Percentiles rank a stretch among this genome's conserved stretches.
Evolutionary conservation across 2,329 filamentous ascomycete genomes (phyloP).

Genomic region (Colletotrichum shisoi): DNA sequence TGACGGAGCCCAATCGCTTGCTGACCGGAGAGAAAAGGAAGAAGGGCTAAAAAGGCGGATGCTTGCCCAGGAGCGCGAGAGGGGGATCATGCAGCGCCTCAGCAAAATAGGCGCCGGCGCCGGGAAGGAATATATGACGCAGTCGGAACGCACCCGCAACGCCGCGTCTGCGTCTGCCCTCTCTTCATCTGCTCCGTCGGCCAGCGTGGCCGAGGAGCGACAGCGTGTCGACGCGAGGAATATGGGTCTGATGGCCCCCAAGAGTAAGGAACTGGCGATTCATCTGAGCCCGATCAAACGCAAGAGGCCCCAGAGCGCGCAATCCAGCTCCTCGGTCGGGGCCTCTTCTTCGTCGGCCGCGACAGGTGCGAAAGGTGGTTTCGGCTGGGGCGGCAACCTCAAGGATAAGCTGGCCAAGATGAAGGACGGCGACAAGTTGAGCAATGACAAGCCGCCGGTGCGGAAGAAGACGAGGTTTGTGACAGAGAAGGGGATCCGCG

Average conservation of each 20-base stretch:
- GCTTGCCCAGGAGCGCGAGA: constrained; percentile 73
- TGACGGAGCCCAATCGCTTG: constrained; percentile 69
- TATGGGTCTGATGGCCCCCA: constrained; percentile 53
- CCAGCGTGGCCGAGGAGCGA: constrained; percentile 43
- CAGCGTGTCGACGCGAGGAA: constrained; percentile 54
- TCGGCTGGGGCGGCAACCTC: constrained; percentile 67
- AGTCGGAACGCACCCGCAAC: constrained; percentile 40
- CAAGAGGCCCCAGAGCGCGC: constrained; percentile 63
- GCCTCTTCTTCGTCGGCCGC: constrained; percentile 38
- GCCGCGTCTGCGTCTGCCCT: constrained; percentile 6
- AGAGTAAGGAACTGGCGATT: constrained; percentile 55
- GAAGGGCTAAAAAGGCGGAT: constrained; percentile 72
- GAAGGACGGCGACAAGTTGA: constrained; percentile 64
- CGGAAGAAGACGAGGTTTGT: constrained; percentile 82
- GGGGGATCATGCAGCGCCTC: constrained; percentile 74
- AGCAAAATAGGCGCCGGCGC: constrained; percentile 70
- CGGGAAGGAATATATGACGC: constrained; percentile 74
- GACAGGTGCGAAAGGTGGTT: constrained; percentile 44
- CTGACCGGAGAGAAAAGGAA: constrained; percentile 67
- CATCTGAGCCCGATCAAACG: constrained; percentile 68
- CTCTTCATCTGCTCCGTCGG: constrained; percentile 20
- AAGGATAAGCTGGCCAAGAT: constrained; percentile 66
- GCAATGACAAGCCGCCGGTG: constrained; percentile 55
- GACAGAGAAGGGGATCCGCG: constrained; percentile 77
- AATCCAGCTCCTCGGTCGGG: constrained; percentile 47